Percentiles rank a stretch among this genome's conserved stretches.
phyloP scores from a whole-genome alignment of 768 basidiomycete species.

The Boletus reticulatus region DNA sequence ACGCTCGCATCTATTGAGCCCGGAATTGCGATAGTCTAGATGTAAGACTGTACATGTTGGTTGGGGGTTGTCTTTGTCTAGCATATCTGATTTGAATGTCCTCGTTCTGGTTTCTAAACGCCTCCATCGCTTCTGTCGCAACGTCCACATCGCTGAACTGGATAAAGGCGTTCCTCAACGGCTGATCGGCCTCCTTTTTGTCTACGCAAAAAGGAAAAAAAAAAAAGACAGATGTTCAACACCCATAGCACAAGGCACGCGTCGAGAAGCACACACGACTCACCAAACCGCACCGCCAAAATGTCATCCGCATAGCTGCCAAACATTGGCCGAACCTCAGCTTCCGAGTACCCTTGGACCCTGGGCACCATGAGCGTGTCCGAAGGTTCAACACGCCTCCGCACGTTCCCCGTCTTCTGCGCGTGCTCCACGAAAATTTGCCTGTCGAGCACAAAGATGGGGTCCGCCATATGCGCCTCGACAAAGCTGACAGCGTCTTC shows the following conservation, averaged over 20 bases:
- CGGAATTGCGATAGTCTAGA: slow-evolving; percentile 20
- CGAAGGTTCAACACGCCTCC: slow-evolving; percentile 18
- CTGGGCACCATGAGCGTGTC: slow-evolving; percentile 31
- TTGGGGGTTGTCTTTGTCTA: slow-evolving; percentile 9
- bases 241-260: neutral
- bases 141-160: slow-evolving; percentile 46
- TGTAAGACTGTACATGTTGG: slow-evolving; percentile 5
- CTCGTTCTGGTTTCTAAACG: slow-evolving; percentile 29
- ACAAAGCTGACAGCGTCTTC: slow-evolving; percentile 38
- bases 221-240: slow-evolving; percentile 20
- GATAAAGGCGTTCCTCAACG: slow-evolving; percentile 46
- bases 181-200: slow-evolving; percentile 30
- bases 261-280: slow-evolving; percentile 3
- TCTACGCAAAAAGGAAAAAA: slow-evolving; percentile 28
- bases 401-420: neutral
- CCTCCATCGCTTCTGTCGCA: slow-evolving; percentile 48
- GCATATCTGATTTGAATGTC: slow-evolving; percentile 15
- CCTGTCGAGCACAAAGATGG: slow-evolving; percentile 48
- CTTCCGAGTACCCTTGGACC: slow-evolving; percentile 25
- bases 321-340: slow-evolving; percentile 27
- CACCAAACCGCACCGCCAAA: slow-evolving; percentile 32
- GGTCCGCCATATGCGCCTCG: slow-evolving; percentile 39
- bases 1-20: neutral
- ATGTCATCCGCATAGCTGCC: slow-evolving; percentile 13
- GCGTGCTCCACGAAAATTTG: slow-evolving; percentile 44